These are phyloP conservation scores for Salinomyces thailandicus DNA, from an alignment of 2,329 filamentous ascomycete genomes.

Conservation along the genomic window DNA sequence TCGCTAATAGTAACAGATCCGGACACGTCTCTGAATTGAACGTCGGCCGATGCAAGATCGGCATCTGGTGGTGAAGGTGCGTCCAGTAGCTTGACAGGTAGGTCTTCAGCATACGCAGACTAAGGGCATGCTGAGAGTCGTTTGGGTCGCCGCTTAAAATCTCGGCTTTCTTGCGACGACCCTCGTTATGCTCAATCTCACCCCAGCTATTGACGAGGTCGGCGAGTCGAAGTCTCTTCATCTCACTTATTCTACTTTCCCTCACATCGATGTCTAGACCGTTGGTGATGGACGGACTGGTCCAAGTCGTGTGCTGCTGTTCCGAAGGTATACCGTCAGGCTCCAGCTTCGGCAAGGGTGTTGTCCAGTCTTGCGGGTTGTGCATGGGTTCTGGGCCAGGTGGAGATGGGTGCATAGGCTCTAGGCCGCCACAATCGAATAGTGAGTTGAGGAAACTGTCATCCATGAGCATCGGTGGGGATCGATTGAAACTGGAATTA, in stretches of 20 bases:
- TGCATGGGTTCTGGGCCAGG: constrained; percentile 14
- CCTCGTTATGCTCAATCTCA: constrained; percentile 63
- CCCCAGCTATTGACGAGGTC: constrained; percentile 73
- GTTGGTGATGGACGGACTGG: constrained; percentile 3
- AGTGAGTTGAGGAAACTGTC: constrained; percentile 20
- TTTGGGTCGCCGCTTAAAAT: constrained; percentile 70
- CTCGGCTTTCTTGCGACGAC: constrained; percentile 63
- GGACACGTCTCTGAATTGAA: constrained; percentile 82
- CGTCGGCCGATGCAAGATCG: constrained; percentile 87
- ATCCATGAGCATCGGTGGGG: constrained; percentile 49
- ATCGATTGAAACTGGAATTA: constrained; percentile 67
- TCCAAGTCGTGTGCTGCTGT: neutral
- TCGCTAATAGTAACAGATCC: constrained; percentile 70
- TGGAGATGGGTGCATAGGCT: constrained; percentile 13
- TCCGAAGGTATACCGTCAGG: constrained; percentile 9
- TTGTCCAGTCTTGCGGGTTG: constrained; percentile 10
- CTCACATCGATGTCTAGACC: constrained; percentile 64
- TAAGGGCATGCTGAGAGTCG: constrained; percentile 53
- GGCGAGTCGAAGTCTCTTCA: constrained; percentile 67
- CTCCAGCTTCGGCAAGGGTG: constrained; percentile 18
- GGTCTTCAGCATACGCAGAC: constrained; percentile 87
- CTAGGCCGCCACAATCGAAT: constrained; percentile 10
- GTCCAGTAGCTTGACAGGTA: constrained; percentile 93
- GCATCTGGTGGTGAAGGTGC: constrained; percentile 87
- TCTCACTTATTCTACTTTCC: constrained; percentile 72